phyloP scores from a whole-genome alignment of 2,329 filamentous ascomycete species.

The Sclerotinia subarctica region DNA sequence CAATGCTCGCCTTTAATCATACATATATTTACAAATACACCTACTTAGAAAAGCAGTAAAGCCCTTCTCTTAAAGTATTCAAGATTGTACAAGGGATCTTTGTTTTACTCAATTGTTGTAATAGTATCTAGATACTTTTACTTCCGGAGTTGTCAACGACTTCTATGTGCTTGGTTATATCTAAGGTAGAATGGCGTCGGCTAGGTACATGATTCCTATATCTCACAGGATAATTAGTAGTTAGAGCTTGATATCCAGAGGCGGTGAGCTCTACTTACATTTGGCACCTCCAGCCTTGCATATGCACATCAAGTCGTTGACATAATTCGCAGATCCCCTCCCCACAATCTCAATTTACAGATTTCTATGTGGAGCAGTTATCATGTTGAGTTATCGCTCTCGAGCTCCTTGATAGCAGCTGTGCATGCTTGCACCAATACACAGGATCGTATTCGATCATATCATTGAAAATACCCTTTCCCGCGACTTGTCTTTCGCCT shows the following conservation, averaged over 20 bases:
- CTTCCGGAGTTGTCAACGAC: too few species aligned
- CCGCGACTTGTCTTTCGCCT: slow-evolving; percentile 1
- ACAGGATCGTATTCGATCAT: slow-evolving; percentile 9
- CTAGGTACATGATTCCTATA: too few species aligned
- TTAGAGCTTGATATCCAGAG: background rate
- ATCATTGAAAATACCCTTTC: slow-evolving; percentile 8
- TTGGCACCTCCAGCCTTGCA: background rate
- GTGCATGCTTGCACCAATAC: slow-evolving; percentile 15
- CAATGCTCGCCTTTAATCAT: too few species aligned
- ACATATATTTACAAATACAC: too few species aligned
- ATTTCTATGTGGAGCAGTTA: background rate
- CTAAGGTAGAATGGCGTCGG: too few species aligned
- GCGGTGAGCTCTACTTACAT: background rate
- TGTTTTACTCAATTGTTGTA: too few species aligned
- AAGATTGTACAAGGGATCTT: too few species aligned
- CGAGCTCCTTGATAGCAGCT: slow-evolving; percentile 11
- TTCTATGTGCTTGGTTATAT: too few species aligned
- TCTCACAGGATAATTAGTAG: too few species aligned
- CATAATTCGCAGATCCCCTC: background rate
- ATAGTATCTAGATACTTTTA: too few species aligned
- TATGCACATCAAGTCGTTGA: background rate
- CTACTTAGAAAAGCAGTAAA: too few species aligned
- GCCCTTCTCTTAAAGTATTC: too few species aligned
- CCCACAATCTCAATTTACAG: background rate
- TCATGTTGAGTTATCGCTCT: slow-evolving; percentile 6